A percentile compares a stretch with the other conserved stretches of the same genome.
Evolutionary conservation across 176 grass and related monocot species (phyloP).

Genomic region (Puya raimondii): DNA sequence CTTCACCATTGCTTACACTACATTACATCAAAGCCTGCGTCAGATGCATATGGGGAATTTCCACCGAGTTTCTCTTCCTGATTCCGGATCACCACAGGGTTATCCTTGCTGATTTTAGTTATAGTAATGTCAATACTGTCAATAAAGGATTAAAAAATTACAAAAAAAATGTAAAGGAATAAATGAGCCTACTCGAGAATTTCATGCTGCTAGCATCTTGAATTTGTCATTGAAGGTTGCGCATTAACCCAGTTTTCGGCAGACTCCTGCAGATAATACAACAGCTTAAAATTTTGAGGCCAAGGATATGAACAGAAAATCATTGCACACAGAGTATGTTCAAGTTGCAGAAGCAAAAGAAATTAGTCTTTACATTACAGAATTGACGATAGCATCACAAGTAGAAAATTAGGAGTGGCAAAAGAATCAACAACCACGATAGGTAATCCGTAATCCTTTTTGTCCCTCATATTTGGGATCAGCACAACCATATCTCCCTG

Average conservation of each 20-base stretch:
- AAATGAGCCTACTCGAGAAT: conserved; percentile 31
- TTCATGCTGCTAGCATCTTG: conserved; percentile 21
- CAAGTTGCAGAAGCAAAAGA: background rate
- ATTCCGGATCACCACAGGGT: conserved; percentile 18
- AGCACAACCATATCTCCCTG: no score
- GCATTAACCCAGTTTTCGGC: conserved; percentile 55
- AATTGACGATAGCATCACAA: no score
- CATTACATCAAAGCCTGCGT: conserved; percentile 26
- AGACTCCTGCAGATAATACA: conserved; percentile 36
- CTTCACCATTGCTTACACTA: conserved; percentile 17
- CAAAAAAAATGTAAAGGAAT: conserved; percentile 27
- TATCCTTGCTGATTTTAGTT: conserved; percentile 38
- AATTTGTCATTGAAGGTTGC: conserved; percentile 58
- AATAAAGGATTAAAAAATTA: conserved; percentile 39
- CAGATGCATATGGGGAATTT: conserved; percentile 21
- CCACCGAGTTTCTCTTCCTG: background rate
- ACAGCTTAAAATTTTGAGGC: conserved; percentile 1
- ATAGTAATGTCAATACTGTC: conserved; percentile 49
- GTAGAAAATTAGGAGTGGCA: no score
- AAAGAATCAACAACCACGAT: no score
- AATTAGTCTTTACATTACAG: background rate
- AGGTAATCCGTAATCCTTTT: no score
- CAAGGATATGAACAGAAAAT: conserved; percentile 12
- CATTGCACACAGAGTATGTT: background rate
- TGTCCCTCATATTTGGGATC: no score